These are phyloP conservation scores for Pleurozium schreberi DNA, from an alignment of 225 moss, liverwort and hornwort species.

Conservation along the genomic window DNA sequence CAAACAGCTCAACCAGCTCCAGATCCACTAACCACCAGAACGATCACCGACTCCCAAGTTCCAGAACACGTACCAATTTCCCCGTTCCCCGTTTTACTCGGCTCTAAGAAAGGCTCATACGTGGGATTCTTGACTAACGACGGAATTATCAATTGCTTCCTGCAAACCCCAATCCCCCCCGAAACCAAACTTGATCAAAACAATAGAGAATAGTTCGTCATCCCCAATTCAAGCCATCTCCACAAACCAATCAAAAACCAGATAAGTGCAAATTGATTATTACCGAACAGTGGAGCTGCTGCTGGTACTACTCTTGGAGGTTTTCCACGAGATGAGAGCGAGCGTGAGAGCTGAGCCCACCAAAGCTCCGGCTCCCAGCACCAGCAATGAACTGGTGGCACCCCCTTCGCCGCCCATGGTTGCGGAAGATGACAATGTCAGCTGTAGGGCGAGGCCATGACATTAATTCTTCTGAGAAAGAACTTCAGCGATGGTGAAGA, in stretches of 20 bases:
- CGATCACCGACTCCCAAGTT: not conserved
- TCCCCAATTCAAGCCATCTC: not conserved
- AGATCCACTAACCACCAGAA: not conserved
- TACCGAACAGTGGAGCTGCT: not conserved
- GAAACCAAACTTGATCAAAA: not conserved
- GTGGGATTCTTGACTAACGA: conserved; percentile 39
- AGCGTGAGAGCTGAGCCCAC: conserved; percentile 40
- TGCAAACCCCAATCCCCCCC: not conserved
- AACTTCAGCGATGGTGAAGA: not conserved
- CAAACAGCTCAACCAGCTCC: not conserved
- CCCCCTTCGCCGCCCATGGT: conserved; percentile 23
- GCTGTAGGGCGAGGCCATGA: conserved; percentile 10
- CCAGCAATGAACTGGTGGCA: conserved; percentile 11
- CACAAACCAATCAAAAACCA: not conserved
- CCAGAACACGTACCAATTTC: conserved; percentile 21
- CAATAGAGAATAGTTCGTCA: not conserved
- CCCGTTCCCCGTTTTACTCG: conserved; percentile 1
- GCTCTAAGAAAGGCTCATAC: conserved; percentile 27
- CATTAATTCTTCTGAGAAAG: not conserved
- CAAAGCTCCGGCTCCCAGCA: conserved; percentile 41
- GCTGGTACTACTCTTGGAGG: not conserved
- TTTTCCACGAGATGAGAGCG: conserved; percentile 29
- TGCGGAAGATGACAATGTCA: not conserved
- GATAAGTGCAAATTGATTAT: not conserved
- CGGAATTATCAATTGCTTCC: conserved; percentile 12